Base-by-base conservation (phyloP, 805 yeast species). In the Candida takata region DNA sequence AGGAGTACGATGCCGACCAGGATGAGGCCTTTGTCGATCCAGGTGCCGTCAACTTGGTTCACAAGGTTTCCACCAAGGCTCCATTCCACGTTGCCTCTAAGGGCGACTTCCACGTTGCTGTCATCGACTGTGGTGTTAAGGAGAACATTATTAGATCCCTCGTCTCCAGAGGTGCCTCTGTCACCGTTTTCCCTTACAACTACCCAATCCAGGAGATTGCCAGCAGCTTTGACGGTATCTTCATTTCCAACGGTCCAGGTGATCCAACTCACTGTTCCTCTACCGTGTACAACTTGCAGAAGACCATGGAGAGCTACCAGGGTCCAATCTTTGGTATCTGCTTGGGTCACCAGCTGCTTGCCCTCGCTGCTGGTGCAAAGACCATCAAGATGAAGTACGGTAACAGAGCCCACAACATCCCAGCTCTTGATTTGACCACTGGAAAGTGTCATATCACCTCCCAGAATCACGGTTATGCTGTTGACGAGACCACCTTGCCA, bases 381-480 rank as follows among this genome's bases (percentile, higher is more conserved):
- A 92, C 98, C 32, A 60, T 81, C 54, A 92, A 94, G 65, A 71
- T 92, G 73, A 88, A 86, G 64, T 92, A 88, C 60, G 99, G 99
- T 65, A 92, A 92, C 73, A 82, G 98, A 66, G 99, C 97, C 19
- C 98, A 94, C 67, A 92, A 92, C 61, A 94, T 94, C 45, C 98
- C 99, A 39, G 94, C 95, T 11, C 72, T 88, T 58, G 95, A 90
- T 60, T 62, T 88, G 51, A 68, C 78, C 36, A 83, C 95, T 23
- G 97, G 97, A 40, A 80, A 83, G 58, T 90, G 97, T 61, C 95
- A 92, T 63, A 94, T 92, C 61, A 92, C 99, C 10, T 90, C 97
- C 19, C 99, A 92, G 69, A 92, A 92, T 66, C 98, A 94, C 60
- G 98, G 98, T 44, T 92, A 86, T 57, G 98, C 97, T 8, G 97